Evolutionary conservation across 495 filamentous ascomycete genomes (phyloP), one percentile per base, ranked within the genome.

Genomic region (Talaromyces borbonicus): DNA sequence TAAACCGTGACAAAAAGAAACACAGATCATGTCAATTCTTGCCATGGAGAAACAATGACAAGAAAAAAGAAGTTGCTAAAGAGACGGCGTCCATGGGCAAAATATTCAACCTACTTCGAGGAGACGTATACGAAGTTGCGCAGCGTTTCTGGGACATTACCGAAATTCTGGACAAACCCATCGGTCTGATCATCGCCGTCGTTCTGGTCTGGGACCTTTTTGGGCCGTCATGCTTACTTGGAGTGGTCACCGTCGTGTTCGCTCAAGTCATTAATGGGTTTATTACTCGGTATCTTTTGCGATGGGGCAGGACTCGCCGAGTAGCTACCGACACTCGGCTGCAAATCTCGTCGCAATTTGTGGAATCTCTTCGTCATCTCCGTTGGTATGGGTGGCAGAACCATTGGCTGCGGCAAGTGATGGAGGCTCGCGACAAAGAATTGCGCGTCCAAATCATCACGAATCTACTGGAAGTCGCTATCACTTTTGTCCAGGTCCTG

Each of bases 361-460:
- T 90, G 35, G 85, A 88, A 56, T 78, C 83, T 2, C 87, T 90
- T 29, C 77, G 87, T n/a, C 85, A 89, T 53, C 68, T 93, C 16
- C 77, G 87, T 9, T 93, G 84, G 81, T 90, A 93, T 55, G 85
- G 80, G 25, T 93, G 87, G 87, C 84, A 93, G 61, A 71, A 78
- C 42, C 72, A 79, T 38, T 93, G 87, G 87, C 75, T 90, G 19
- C 67, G 61, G 12, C 72, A 75, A 42, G 84, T 90, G 48, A 78
- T 90, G 75, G 71, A 78, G 43, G 73, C 80, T 18, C 72, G 87
- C 31, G 72, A 80, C 42, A 63, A 71, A 22, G 87, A 93, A 54
- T 48, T 93, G 45, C 68, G 74, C 20, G 62, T 82, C 11, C 72
- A 80, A 9, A 66, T 90, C n/a, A 60, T 80, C 2, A 79, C 80